Evolutionary conservation across 257 asterid species (phyloP).

Genomic region (Linderniella brevidens): DNA sequence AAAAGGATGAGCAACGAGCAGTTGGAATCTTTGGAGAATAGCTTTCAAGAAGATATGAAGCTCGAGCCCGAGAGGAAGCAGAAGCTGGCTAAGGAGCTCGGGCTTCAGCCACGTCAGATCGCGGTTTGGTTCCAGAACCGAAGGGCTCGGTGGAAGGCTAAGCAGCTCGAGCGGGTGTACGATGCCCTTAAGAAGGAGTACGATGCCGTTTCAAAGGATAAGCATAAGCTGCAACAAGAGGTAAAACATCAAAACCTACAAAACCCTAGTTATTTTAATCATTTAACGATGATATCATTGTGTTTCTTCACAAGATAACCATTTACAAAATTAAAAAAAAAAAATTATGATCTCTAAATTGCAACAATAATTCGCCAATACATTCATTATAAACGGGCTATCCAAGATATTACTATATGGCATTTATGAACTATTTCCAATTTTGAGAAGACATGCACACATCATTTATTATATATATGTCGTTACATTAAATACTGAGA

Average conservation of each 20-base stretch:
- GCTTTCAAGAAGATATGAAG: conserved; percentile 86
- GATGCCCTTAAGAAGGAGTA: conserved; percentile 67
- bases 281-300: no score
- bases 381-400: no score
- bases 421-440: no score
- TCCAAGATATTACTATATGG: no score
- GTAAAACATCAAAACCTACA: conserved; percentile 9
- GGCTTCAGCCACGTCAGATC: conserved; percentile 80
- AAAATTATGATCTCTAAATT: no score
- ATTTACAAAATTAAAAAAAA: no score
- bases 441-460: no score
- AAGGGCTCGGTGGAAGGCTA: conserved; percentile 85
- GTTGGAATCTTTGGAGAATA: conserved; percentile 64
- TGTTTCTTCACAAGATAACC: no score
- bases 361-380: no score
- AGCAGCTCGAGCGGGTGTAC: conserved; percentile 73
- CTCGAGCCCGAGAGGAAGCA: conserved; percentile 82
- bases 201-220: conserved; percentile 56
- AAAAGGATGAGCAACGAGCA: conserved; percentile 69
- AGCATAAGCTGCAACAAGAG: conserved; percentile 85
- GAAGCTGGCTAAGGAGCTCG: conserved; percentile 82
- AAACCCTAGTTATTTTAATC: no score
- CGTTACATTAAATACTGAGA: no score
- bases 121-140: conserved; percentile 98
- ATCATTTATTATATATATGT: no score